phyloP scores from a whole-genome alignment of 2,329 filamentous ascomycete species.

The Lasiodiplodia hormozganensis region DNA sequence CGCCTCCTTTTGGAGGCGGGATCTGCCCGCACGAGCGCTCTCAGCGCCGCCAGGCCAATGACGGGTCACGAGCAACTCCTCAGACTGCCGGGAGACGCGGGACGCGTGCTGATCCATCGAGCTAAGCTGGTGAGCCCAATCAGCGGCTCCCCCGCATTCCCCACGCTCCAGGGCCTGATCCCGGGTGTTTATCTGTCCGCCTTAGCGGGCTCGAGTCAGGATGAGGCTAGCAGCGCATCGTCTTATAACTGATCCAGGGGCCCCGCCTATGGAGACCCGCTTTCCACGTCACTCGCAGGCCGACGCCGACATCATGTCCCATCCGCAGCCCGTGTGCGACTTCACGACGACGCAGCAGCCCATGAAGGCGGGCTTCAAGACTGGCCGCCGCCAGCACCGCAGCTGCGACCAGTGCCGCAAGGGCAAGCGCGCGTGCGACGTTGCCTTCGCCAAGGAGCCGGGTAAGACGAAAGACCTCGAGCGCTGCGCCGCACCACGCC shows the following conservation, averaged over 20 bases:
- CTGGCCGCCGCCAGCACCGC: constrained; percentile 50
- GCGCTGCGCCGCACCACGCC: background rate
- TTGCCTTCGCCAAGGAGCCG: constrained; percentile 44
- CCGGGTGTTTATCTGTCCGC: constrained; percentile 12
- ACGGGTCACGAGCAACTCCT: constrained; percentile 2
- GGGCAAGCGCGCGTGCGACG: constrained; percentile 55
- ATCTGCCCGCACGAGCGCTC: constrained; percentile 1
- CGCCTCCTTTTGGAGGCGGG: constrained; percentile 2
- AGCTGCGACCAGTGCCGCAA: constrained; percentile 57
- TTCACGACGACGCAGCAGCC: constrained; percentile 6
- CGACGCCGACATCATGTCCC: constrained; percentile 23
- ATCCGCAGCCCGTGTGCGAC: constrained; percentile 19
- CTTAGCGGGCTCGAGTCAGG: constrained; percentile 8
- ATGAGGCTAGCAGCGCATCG: constrained; percentile 21
- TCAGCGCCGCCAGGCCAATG: background rate
- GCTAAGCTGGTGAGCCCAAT: constrained; percentile 1
- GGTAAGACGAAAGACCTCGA: background rate
- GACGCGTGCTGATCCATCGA: constrained; percentile 11
- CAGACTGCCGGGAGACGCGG: background rate
- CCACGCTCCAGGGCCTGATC: background rate
- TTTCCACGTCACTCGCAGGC: constrained; percentile 22
- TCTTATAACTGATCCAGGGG: constrained; percentile 27
- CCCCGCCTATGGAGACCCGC: constrained; percentile 23
- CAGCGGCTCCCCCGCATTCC: constrained; percentile 23
- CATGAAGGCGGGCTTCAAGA: constrained; percentile 35